phyloP scores from a whole-genome alignment of 2,329 filamentous ascomycete species.

The Ascochyta clinopodiicola region DNA sequence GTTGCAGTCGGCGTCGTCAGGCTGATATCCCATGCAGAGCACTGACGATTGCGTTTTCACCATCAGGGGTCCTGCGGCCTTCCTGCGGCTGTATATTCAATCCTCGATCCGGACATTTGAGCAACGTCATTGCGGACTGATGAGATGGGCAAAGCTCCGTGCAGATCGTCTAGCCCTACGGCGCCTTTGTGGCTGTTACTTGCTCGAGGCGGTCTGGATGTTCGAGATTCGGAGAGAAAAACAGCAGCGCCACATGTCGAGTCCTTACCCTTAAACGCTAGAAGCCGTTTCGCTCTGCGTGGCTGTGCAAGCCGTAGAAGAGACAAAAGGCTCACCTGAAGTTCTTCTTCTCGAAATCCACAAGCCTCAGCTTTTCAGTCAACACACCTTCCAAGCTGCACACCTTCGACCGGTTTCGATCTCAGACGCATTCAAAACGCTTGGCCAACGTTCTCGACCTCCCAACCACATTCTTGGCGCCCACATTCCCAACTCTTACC shows the following conservation, averaged over 20 bases:
- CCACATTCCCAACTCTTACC: conserved; percentile 12
- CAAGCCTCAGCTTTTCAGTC: conserved; percentile 6
- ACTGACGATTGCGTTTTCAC: not conserved
- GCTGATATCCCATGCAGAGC: not conserved
- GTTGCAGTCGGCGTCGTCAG: not conserved
- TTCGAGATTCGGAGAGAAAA: conserved; percentile 2
- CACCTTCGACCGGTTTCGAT: not conserved
- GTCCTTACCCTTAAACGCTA: conserved; percentile 16
- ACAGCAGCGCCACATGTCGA: conserved; percentile 15
- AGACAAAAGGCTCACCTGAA: conserved; percentile 15
- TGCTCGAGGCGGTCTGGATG: conserved; percentile 10
- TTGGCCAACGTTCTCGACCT: conserved; percentile 9
- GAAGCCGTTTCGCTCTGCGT: conserved; percentile 15
- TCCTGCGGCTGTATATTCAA: conserved; percentile 1
- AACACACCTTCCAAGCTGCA: not conserved
- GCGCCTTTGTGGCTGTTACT: conserved; percentile 5
- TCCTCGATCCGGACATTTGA: not conserved
- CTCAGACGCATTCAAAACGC: conserved; percentile 13
- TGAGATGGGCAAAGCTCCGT: not conserved
- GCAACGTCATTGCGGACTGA: not conserved
- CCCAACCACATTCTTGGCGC: not conserved
- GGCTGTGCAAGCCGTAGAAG: conserved; percentile 14
- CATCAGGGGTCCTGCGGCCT: not conserved
- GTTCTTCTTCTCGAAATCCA: not conserved
- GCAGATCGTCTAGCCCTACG: conserved; percentile 1